Evolutionary conservation across 2,329 filamentous ascomycete genomes (phyloP).

Genomic region (Bipolaris victoriae): DNA sequence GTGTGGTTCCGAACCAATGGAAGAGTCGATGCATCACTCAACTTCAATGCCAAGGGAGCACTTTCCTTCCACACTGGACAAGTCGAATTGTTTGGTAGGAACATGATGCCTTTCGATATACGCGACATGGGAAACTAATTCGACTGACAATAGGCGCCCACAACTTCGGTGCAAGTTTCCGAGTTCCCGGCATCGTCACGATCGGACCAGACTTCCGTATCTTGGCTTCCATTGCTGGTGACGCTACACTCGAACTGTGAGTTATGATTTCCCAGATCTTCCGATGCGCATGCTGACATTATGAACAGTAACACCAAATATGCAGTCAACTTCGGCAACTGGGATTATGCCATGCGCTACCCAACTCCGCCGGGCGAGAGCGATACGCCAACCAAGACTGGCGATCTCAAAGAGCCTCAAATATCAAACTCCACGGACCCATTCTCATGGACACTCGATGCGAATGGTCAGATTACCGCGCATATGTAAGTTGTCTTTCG

Average conservation of each 20-base stretch:
- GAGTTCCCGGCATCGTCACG: slow-evolving; percentile 8
- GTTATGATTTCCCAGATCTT: too few species aligned
- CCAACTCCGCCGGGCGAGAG: not conserved
- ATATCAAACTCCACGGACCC: too few species aligned
- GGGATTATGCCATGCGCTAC: not conserved
- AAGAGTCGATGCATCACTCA: not conserved
- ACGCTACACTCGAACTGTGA: not conserved
- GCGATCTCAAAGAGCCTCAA: too few species aligned
- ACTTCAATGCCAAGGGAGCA: not conserved
- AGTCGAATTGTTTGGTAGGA: not conserved
- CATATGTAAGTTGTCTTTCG: too few species aligned
- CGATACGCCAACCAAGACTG: not conserved
- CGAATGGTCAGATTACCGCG: too few species aligned
- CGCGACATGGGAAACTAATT: too few species aligned
- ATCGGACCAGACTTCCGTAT: slow-evolving; percentile 5
- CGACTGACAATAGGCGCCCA: not conserved
- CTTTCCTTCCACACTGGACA: not conserved
- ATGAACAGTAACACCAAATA: not conserved
- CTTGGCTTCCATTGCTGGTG: not conserved
- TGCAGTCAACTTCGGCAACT: not conserved
- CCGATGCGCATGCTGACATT: too few species aligned
- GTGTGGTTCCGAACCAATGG: not conserved
- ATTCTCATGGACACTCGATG: too few species aligned
- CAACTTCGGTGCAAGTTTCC: slow-evolving; percentile 5
- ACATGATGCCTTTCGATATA: too few species aligned